Conservation (phyloP, 345 rosid genomes). For the Abelmoschus esculentus region DNA sequence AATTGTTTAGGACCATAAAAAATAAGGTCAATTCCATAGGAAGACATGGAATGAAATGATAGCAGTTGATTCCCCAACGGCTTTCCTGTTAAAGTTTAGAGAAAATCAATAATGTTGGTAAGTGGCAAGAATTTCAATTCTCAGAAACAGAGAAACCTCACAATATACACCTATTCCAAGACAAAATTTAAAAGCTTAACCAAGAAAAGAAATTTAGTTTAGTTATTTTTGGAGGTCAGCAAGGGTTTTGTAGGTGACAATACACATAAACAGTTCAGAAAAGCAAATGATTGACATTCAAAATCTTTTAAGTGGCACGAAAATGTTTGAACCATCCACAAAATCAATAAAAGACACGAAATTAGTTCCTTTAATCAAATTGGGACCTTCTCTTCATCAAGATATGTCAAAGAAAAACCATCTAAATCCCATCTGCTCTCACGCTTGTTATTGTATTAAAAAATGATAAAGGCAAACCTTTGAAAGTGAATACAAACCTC, state of each 20-base stretch:
- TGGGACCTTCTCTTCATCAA: background rate
- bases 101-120: no score
- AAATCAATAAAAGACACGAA: background rate
- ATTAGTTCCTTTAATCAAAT: background rate
- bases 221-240: background rate
- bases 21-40: background rate
- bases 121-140: background rate
- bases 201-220: background rate
- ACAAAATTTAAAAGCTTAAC: background rate
- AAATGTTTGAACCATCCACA: background rate
- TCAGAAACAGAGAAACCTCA: background rate
- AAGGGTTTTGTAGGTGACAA: background rate
- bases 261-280: background rate
- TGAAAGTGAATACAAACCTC: conserved; percentile 38
- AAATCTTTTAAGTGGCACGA: background rate
- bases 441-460: background rate
- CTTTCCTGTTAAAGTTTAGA: background rate
- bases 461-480: background rate
- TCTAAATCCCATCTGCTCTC: background rate
- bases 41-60: background rate
- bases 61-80: background rate
- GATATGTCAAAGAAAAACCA: background rate
- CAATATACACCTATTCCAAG: background rate
- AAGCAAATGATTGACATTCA: background rate
- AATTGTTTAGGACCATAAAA: background rate